Conservation (phyloP, 2,329 filamentous ascomycete genomes). For the Penicillium sp. region DNA sequence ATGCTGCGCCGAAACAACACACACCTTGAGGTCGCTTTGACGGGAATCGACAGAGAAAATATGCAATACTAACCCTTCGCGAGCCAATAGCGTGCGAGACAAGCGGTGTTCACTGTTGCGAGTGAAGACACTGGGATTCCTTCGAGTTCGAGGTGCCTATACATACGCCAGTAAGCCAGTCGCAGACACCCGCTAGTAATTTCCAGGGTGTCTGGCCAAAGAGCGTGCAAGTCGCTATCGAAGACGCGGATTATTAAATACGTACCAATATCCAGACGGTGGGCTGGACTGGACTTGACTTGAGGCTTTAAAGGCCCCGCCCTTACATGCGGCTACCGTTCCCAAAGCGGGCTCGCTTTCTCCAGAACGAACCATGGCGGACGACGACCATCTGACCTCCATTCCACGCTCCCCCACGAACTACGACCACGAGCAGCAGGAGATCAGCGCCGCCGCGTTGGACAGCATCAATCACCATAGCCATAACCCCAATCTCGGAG, state of each 20-base stretch:
- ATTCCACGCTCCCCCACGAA: constrained; percentile 20
- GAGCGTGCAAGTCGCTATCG: neutral
- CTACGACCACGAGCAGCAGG: constrained; percentile 13
- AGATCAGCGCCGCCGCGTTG: constrained; percentile 14
- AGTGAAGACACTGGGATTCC: too few relatives aligned
- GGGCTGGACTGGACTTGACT: neutral
- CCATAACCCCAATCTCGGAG: constrained; percentile 2
- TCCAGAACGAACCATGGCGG: constrained; percentile 20
- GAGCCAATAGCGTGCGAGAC: neutral
- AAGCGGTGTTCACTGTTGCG: neutral
- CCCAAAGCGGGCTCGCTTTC: constrained; percentile 12
- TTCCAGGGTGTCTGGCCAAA: neutral
- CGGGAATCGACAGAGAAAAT: constrained; percentile 8
- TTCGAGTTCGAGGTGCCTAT: too few relatives aligned
- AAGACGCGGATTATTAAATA: neutral
- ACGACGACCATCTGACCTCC: constrained; percentile 18
- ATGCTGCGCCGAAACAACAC: neutral
- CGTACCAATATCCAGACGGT: too few relatives aligned
- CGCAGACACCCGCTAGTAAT: constrained; percentile 2
- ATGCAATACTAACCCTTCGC: neutral
- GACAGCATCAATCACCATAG: constrained; percentile 3
- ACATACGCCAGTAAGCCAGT: too few relatives aligned
- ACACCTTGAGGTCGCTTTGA: neutral
- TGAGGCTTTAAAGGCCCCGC: neutral
- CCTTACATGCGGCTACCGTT: constrained; percentile 9